phyloP scores from a whole-genome alignment of 371 early-diverging fungal species.

The Mortierella sp. region DNA sequence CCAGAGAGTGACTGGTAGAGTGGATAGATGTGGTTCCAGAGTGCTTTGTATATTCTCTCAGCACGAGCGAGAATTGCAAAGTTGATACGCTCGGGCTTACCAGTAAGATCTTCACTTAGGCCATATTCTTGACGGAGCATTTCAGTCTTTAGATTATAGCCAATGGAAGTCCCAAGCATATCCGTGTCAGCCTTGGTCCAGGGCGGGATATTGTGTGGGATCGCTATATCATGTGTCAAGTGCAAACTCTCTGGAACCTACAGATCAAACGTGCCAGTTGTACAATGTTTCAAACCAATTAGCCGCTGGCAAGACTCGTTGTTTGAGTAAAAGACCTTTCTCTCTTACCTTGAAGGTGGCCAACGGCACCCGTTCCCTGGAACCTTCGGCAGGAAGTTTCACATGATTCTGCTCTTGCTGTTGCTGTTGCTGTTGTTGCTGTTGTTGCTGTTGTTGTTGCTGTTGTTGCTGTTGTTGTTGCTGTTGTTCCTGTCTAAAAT shows the following conservation, averaged over 20 bases:
- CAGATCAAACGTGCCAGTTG: not conserved
- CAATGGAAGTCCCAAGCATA: conserved; percentile 27
- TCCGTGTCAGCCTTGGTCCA: conserved; percentile 49
- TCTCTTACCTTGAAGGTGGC: conserved; percentile 33
- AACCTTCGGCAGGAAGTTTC: conserved; percentile 11
- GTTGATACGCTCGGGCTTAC: conserved; percentile 18
- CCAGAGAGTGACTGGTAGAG: conserved; percentile 36
- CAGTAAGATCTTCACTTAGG: not conserved
- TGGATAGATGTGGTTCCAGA: conserved; percentile 47
- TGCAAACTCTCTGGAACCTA: conserved; percentile 41
- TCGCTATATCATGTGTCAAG: conserved; percentile 47
- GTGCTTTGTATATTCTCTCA: conserved; percentile 40
- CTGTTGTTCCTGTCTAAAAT: conserved; percentile 19
- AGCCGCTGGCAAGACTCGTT: not conserved
- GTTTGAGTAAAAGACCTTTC: not conserved
- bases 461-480: conserved; percentile 15
- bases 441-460: conserved; percentile 18
- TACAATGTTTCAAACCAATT: not conserved
- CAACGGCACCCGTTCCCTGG: conserved; percentile 27
- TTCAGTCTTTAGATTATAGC: conserved; percentile 21
- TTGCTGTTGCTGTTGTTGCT: conserved; percentile 14
- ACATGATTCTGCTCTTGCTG: conserved; percentile 9
- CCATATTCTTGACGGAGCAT: conserved; percentile 30
- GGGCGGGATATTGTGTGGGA: conserved; percentile 38
- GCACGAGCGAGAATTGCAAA: conserved; percentile 31